Base-by-base conservation (phyloP, 257 asterid genomes). In the Solanum appendiculatum region DNA sequence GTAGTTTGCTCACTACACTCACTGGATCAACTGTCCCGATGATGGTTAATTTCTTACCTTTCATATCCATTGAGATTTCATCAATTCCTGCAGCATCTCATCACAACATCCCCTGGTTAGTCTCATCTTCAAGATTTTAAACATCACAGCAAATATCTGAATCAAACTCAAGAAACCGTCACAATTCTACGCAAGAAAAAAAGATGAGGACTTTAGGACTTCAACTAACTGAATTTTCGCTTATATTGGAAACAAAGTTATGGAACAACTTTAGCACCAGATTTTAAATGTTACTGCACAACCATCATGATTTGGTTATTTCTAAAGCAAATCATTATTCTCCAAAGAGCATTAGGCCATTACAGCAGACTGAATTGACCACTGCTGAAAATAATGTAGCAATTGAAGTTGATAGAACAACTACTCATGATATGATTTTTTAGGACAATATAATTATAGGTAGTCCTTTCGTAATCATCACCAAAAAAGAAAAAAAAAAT, bases 21-120 rank as follows among this genome's bases (percentile, higher is more conserved):
- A 96, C 95, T 0, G 99, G 99, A 86, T 96, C 99, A 16, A 95
- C 98, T 0, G 93, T 93, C 64, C 99, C 99, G 9, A 96, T 92
- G 39, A 96, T 89, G 0, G 93, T 94, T 58, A 96, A 91, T 60
- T 92, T 96, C 92, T 94, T 94, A 18, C 93, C 98, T 88, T 94
- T 94, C 66, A 95, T 88, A 74, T 95, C 98, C 56, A 96, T 85
- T 27, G 93, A 31, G 39, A 96, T 94, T 83, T 93, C 95, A 85
- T 96, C 93, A 75, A 96, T 96, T 25, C 98, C 98, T 95, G 85
- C 81, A 83, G 82, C 44, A 36, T 75, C 69, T 51, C 21, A 51
- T 68, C 44, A 34, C 31, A 69, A 4, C 1, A 37, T 14, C 33
- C 84, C 56, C 63, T 18, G 31, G 11, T 70, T 37, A 46, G 33